A percentile compares a stretch with the other conserved stretches of the same genome.
These are phyloP conservation scores for Podaxis mareebaensis DNA, from an alignment of 768 basidiomycete species.

Conservation along the genomic window DNA sequence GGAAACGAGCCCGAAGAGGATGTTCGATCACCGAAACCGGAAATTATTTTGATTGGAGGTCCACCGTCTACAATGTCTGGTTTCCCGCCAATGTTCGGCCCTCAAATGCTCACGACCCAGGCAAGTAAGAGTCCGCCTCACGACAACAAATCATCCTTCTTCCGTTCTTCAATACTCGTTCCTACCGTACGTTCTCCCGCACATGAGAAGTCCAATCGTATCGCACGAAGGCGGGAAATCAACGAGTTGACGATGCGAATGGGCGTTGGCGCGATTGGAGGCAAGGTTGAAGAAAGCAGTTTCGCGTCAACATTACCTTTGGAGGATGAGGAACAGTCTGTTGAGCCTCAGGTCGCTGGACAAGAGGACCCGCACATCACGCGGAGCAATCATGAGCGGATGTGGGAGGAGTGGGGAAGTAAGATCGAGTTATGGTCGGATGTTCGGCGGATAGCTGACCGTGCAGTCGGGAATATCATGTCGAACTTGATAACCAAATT, in stretches of 20 bases:
- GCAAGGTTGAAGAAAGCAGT: conserved; percentile 47
- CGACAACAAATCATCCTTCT: conserved; percentile 43
- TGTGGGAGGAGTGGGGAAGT: conserved; percentile 72
- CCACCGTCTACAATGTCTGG: conserved; percentile 34
- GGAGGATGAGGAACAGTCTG: conserved; percentile 13
- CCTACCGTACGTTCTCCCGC: conserved; percentile 56
- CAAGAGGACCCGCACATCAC: neutral
- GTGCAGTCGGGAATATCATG: conserved; percentile 68
- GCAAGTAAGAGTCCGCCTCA: conserved; percentile 22
- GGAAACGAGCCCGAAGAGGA: conserved; percentile 38
- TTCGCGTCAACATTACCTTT: conserved; percentile 11
- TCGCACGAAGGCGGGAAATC: conserved; percentile 66
- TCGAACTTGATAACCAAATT: conserved; percentile 29
- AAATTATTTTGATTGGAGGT: conserved; percentile 52
- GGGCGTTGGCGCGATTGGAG: conserved; percentile 77
- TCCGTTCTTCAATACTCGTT: conserved; percentile 70
- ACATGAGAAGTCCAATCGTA: conserved; percentile 57
- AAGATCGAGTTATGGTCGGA: conserved; percentile 67
- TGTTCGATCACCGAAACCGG: conserved; percentile 33
- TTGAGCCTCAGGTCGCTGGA: neutral
- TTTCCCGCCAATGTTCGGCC: conserved; percentile 34
- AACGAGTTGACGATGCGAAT: conserved; percentile 85
- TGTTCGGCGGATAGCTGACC: conserved; percentile 74
- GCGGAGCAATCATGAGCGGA: conserved; percentile 21
- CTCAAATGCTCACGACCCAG: conserved; percentile 11